Evolutionary conservation across 2,329 filamentous ascomycete species (phyloP).

Genomic region (Colletotrichum sp.): DNA sequence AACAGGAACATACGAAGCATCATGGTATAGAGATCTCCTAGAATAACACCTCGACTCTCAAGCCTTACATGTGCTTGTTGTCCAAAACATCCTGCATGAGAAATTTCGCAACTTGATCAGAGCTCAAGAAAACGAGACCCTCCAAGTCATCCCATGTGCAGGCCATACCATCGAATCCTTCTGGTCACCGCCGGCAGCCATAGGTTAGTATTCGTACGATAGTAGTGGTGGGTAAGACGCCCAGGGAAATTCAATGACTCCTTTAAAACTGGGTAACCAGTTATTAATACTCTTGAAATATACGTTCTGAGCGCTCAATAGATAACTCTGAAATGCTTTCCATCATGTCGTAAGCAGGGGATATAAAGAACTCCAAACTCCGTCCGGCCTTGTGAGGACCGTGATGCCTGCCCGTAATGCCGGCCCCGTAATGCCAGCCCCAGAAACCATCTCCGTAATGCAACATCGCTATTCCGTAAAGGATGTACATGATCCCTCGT

Average conservation of each 20-base stretch:
- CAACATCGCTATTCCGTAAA: neutral
- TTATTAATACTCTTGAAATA: neutral
- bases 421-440: neutral
- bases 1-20: neutral
- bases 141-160: too few relatives aligned
- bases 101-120: too few relatives aligned
- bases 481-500: neutral
- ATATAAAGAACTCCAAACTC: slow-evolving; percentile 3
- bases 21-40: neutral
- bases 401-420: neutral
- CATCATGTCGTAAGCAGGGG: neutral
- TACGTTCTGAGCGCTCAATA: neutral
- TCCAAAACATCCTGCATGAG: neutral
- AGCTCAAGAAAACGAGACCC: too few relatives aligned
- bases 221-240: neutral
- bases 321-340: neutral
- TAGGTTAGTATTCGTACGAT: neutral
- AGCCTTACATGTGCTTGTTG: neutral
- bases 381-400: neutral
- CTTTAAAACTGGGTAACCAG: neutral
- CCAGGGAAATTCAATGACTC: neutral
- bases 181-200: neutral
- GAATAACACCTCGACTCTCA: neutral
- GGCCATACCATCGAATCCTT: neutral
- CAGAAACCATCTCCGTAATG: neutral